Conservation (phyloP, 257 asterid species). For the Leonotis leonurus region DNA sequence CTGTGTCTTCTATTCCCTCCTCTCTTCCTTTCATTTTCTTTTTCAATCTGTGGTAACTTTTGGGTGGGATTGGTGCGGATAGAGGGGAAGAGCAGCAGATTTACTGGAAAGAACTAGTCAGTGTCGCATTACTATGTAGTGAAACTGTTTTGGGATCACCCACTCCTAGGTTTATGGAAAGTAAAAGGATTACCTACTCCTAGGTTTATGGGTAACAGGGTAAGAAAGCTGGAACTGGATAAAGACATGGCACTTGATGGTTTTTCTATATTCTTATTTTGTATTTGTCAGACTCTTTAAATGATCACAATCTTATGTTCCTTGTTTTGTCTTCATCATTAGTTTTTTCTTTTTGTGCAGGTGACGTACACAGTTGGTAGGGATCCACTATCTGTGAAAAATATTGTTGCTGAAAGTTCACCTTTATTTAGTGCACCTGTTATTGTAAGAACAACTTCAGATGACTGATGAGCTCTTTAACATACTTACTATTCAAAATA, state of each 20-base stretch:
- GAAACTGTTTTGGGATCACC: background rate
- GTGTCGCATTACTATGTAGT: background rate
- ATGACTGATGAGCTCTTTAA: background rate
- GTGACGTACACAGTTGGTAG: slow-evolving; percentile 89
- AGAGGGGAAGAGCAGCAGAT: background rate
- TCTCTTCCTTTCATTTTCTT: background rate
- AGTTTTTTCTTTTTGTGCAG: slow-evolving; percentile 33
- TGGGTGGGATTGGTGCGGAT: background rate
- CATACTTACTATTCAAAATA: slow-evolving; percentile 1
- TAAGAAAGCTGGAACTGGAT: background rate
- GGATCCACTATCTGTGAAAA: slow-evolving; percentile 65
- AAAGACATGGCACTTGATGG: background rate
- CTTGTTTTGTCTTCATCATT: slow-evolving; percentile 5
- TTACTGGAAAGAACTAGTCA: background rate
- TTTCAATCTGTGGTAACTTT: background rate
- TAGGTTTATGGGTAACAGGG: background rate
- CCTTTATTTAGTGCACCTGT: slow-evolving; percentile 75
- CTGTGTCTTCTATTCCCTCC: background rate
- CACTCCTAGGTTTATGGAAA: background rate
- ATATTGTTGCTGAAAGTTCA: slow-evolving; percentile 64
- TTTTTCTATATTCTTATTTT: background rate
- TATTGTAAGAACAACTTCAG: slow-evolving; percentile 52
- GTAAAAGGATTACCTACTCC: background rate
- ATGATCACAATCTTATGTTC: slow-evolving; percentile 1
- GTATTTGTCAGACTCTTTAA: background rate